Conservation (phyloP, 2,329 filamentous ascomycete genomes). For the Alternaria ventricosa region DNA sequence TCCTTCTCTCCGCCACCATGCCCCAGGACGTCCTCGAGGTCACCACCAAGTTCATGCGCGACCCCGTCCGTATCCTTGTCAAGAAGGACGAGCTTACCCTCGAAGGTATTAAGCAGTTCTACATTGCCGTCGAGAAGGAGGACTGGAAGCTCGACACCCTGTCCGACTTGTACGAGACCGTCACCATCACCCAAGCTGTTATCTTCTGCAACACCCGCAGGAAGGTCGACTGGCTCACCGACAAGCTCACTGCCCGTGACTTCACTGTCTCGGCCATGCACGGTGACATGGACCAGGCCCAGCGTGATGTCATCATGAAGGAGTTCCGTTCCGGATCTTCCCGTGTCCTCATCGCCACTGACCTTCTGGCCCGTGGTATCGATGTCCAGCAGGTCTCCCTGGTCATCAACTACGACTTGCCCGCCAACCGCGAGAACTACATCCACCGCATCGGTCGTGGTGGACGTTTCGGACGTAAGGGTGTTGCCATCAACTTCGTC, state of each 20-base stretch:
- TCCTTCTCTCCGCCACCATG: conserved; percentile 97
- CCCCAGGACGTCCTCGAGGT: conserved; percentile 99
- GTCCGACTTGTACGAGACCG: conserved; percentile 97
- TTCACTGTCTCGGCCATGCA: conserved; percentile 99
- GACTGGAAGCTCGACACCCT: conserved; percentile 99
- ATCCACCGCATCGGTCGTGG: conserved; percentile 99
- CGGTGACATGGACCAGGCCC: conserved; percentile 97
- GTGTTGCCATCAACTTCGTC: conserved; percentile 99
- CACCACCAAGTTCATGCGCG: conserved; percentile 99
- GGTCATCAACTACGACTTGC: conserved; percentile 99
- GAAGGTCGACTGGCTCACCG: conserved; percentile 99
- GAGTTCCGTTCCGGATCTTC: conserved; percentile 99
- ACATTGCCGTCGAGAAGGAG: conserved; percentile 99
- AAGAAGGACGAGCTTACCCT: conserved; percentile 99
- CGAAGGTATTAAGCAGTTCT: conserved; percentile 99
- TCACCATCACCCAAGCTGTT: conserved; percentile 99
- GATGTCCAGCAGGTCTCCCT: conserved; percentile 99
- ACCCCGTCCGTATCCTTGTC: conserved; percentile 97
- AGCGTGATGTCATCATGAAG: conserved; percentile 99
- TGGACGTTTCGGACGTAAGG: conserved; percentile 99
- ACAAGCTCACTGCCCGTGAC: conserved; percentile 97
- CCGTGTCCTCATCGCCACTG: conserved; percentile 97
- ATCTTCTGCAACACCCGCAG: conserved; percentile 99
- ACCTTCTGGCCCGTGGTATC: conserved; percentile 98
- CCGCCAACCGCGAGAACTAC: conserved; percentile 99